These are phyloP conservation scores for Ascoidea tarda DNA, from an alignment of 805 yeast genomes.

Conservation along the genomic window DNA sequence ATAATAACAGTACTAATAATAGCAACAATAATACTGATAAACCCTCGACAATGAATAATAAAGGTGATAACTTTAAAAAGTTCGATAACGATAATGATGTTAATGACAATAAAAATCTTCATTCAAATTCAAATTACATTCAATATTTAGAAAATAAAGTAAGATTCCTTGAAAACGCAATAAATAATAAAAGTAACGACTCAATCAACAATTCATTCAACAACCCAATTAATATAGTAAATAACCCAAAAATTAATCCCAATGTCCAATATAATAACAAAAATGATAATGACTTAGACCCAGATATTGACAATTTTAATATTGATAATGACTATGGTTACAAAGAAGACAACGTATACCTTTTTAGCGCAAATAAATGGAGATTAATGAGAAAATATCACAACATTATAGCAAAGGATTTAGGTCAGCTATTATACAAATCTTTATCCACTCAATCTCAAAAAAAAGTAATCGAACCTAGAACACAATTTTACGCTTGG, in stretches of 20 bases:
- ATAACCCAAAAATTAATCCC: background rate
- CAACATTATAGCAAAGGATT: constrained; percentile 1
- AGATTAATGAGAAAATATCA: constrained; percentile 4
- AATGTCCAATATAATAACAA: too few species aligned
- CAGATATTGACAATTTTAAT: background rate
- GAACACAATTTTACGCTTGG: constrained; percentile 41
- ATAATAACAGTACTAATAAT: too few species aligned
- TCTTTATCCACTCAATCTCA: background rate
- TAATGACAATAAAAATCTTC: background rate
- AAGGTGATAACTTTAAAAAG: too few species aligned
- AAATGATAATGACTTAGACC: too few species aligned
- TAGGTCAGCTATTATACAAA: constrained; percentile 1
- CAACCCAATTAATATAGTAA: background rate
- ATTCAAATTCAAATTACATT: constrained; percentile 12
- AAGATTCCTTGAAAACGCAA: constrained; percentile 21
- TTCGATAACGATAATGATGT: background rate
- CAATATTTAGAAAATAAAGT: constrained; percentile 24
- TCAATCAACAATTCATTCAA: background rate
- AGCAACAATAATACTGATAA: too few species aligned
- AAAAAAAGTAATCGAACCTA: constrained; percentile 1
- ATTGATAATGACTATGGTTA: background rate
- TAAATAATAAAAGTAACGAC: background rate
- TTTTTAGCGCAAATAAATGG: constrained; percentile 4
- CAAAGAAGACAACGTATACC: background rate
- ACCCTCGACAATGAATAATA: background rate